Evolutionary conservation across 202 grass and related monocot species (phyloP).

Genomic region (Saccharum hybrid): DNA sequence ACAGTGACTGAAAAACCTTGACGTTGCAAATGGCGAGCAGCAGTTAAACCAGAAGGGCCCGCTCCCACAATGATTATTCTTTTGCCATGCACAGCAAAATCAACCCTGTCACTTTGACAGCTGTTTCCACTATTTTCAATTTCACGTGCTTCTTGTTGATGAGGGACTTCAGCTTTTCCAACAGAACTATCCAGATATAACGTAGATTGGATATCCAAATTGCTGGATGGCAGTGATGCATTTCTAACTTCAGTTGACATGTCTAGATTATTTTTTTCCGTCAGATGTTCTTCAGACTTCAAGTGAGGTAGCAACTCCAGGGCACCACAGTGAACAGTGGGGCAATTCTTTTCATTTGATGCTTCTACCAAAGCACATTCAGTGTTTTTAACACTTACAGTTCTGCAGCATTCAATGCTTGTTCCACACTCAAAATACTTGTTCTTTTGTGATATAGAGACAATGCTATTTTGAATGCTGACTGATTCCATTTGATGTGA

Average conservation of each 20-base stretch:
- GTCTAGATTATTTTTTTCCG: constrained; percentile 51
- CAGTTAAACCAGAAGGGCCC: constrained; percentile 90
- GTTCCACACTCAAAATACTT: constrained; percentile 41
- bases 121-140: constrained; percentile 45
- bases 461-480: constrained; percentile 46
- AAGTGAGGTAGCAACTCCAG: constrained; percentile 39
- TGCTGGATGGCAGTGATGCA: constrained; percentile 21
- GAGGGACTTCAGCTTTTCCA: constrained; percentile 45
- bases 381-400: constrained; percentile 31
- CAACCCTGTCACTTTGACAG: constrained; percentile 34
- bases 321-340: constrained; percentile 33
- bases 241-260: constrained; percentile 29
- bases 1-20: constrained; percentile 90
- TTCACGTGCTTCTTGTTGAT: constrained; percentile 39
- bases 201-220: not conserved
- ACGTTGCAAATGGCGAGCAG: constrained; percentile 81
- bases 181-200: constrained; percentile 30
- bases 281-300: constrained; percentile 36
- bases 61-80: constrained; percentile 88
- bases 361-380: constrained; percentile 43
- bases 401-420: constrained; percentile 19
- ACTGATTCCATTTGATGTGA: constrained; percentile 47
- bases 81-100: constrained; percentile 48
- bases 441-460: constrained; percentile 36
- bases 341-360: constrained; percentile 42